These are phyloP conservation scores for Mycena alexandri DNA, from an alignment of 768 basidiomycete species.

Conservation along the genomic window DNA sequence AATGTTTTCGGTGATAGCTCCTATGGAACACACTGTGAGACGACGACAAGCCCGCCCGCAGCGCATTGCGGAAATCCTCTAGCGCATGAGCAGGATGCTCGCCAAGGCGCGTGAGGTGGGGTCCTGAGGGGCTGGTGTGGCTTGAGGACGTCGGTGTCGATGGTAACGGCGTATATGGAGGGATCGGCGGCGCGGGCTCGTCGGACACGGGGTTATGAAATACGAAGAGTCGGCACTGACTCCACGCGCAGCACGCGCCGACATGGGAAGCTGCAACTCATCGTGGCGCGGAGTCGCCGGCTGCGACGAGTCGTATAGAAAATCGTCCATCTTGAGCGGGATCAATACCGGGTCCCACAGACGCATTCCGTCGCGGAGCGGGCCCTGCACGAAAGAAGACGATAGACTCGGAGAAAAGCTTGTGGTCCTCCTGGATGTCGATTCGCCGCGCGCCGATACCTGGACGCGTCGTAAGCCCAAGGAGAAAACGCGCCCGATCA, in stretches of 20 bases:
- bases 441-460: conserved; percentile 79
- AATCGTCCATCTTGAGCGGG: conserved; percentile 51
- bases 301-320: conserved; percentile 37
- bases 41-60: conserved; percentile 46
- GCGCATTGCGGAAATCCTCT: conserved; percentile 54
- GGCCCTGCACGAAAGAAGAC: conserved; percentile 79
- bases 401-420: conserved; percentile 76
- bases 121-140: conserved; percentile 28
- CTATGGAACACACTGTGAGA: conserved; percentile 25
- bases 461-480: conserved; percentile 37
- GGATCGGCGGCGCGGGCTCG: conserved; percentile 25
- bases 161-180: conserved; percentile 35
- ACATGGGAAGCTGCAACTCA: conserved; percentile 5
- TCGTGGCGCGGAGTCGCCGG: conserved; percentile 30
- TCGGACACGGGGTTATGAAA: conserved; percentile 9
- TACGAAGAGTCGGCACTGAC: conserved; percentile 38
- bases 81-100: conserved; percentile 49
- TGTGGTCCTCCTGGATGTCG: conserved; percentile 84
- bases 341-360: conserved; percentile 64
- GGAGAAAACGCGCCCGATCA: conserved; percentile 12
- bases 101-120: conserved; percentile 15
- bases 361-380: conserved; percentile 51
- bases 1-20: too few relatives aligned
- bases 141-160: conserved; percentile 29
- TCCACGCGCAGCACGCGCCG: conserved; percentile 31